Conservation (phyloP, 768 basidiomycete species). For the Termitomyces sp. region DNA sequence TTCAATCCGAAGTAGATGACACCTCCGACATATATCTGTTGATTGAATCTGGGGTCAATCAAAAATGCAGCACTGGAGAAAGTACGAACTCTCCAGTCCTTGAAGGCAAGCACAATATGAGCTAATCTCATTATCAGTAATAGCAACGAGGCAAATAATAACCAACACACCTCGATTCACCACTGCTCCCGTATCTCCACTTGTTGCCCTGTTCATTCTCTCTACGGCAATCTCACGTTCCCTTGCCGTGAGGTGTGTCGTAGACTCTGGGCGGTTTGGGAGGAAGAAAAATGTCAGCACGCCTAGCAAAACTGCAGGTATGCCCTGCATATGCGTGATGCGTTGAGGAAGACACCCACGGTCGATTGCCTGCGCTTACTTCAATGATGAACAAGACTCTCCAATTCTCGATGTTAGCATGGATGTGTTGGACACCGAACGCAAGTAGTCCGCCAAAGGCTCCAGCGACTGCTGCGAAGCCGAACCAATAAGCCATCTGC, state of each 20-base stretch:
- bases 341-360: background rate
- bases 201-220: slow-evolving; percentile 61
- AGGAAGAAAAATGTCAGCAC: slow-evolving; percentile 48
- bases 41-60: background rate
- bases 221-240: slow-evolving; percentile 59
- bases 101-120: slow-evolving; percentile 57
- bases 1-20: slow-evolving; percentile 78
- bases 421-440: slow-evolving; percentile 66
- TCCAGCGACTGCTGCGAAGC: slow-evolving; percentile 79
- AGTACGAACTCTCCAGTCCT: slow-evolving; percentile 62
- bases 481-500: slow-evolving; percentile 75
- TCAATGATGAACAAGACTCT: slow-evolving; percentile 71
- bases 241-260: slow-evolving; percentile 46
- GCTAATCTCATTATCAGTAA: slow-evolving; percentile 26
- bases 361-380: slow-evolving; percentile 25
- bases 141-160: background rate
- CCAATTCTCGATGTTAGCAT: slow-evolving; percentile 47
- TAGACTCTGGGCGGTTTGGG: slow-evolving; percentile 70
- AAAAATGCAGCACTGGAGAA: background rate
- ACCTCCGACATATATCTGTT: slow-evolving; percentile 57
- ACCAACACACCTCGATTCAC: slow-evolving; percentile 50
- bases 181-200: slow-evolving; percentile 58
- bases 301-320: slow-evolving; percentile 63
- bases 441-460: slow-evolving; percentile 85
- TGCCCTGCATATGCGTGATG: slow-evolving; percentile 41